Evolutionary conservation across 1,284 basidiomycete species (phyloP), one percentile per base, ranked within the genome.

Genomic region (Tilletia caries): DNA sequence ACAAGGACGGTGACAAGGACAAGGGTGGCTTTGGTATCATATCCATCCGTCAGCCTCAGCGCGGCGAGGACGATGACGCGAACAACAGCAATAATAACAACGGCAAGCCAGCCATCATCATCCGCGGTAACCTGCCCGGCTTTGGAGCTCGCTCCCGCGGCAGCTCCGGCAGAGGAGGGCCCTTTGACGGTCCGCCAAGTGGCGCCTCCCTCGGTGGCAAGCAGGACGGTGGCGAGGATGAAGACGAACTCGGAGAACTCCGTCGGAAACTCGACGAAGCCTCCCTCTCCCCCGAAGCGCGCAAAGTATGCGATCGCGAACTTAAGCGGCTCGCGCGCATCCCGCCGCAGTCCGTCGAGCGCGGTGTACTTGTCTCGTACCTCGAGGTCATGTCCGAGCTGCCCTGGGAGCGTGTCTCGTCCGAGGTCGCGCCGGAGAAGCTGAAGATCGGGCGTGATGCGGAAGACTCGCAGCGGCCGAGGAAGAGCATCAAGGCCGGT

Each of bases 371-470:
- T 65, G 80, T 83, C 69, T 79, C 80, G 52, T 84, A 84, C 68
- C 79, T 84, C 62, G 83, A 84, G 66, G 78, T 78, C 65, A 83
- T 84, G 81, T 69, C 76, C 23, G 83, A 84, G 64, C 71, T 84
- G 52, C 83, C 83, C 8, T 84, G 83, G 83, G 78, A 81, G 34
- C 44, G 34, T 44, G 34, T 67, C 58, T 44, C n/a, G 67, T 25
- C 34, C 1, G 46, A 32, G 48, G 68, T 33, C 34, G 23, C 29
- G 41, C 25, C 44, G 10, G 62, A 64, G 15, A 64, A 64, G 37
- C 23, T 64, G 20, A 64, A 41, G 62, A 37, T 44, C 25, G 33
- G 62, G 13, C 62, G 62, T 5, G 41, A 44, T 64, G 62, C 34
- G 15, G 41, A 37, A 23, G 62, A 44, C 32, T 25, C 62, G 33